Percentiles rank a stretch among this genome's conserved stretches.
These are phyloP conservation scores for Saccharomyces eubayanus DNA, from an alignment of 805 yeast genomes.

Conservation along the genomic window DNA sequence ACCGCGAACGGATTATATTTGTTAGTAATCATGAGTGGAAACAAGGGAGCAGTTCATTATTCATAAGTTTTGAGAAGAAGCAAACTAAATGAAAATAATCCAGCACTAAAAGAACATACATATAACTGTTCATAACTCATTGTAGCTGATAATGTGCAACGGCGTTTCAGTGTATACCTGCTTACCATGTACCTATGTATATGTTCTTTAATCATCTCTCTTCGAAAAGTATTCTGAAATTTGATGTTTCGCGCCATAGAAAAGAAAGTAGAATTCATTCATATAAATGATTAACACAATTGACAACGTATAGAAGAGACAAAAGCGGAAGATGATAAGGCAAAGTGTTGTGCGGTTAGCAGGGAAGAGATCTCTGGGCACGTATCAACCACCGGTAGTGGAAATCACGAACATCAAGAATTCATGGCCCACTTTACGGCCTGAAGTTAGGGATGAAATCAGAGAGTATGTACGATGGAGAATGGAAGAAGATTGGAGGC, in stretches of 20 bases:
- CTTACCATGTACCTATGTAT: neutral
- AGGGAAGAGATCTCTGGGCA: neutral
- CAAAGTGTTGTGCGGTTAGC: neutral
- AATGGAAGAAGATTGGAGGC: constrained; percentile 30
- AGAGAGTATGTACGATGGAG: constrained; percentile 30
- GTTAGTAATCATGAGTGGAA: constrained; percentile 3
- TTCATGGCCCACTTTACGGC: constrained; percentile 29
- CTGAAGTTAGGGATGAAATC: constrained; percentile 30
- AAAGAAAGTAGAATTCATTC: neutral
- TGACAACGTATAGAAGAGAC: neutral
- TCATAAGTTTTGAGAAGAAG: neutral
- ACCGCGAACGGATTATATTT: neutral
- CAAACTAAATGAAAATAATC: neutral
- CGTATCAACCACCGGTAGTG: constrained; percentile 2
- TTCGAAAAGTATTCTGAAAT: neutral
- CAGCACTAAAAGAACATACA: constrained; percentile 12
- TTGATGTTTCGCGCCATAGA: neutral
- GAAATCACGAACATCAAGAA: neutral
- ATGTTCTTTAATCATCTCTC: neutral
- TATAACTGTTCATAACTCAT: constrained; percentile 20
- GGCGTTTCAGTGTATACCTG: neutral
- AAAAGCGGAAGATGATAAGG: neutral
- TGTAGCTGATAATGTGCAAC: neutral
- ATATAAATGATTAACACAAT: neutral
- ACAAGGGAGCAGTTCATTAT: neutral